Evolutionary conservation across 495 filamentous ascomycete genomes (phyloP).

Genomic region (Trichoderma parareesei): DNA sequence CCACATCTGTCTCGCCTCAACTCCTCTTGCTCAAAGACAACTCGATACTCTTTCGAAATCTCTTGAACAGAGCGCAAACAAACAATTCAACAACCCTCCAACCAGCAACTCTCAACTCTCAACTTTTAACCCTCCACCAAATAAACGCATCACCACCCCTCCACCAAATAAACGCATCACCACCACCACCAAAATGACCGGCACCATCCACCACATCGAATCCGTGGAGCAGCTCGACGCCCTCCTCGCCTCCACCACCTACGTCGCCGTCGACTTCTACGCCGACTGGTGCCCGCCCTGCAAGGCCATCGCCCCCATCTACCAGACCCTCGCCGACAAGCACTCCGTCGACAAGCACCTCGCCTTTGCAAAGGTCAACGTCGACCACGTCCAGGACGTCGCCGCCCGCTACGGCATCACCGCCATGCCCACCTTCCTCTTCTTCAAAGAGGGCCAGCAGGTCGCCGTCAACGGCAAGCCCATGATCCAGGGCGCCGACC

Average conservation of each 20-base stretch:
- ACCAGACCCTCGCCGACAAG: slow-evolving; percentile 38
- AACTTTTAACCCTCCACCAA: neutral
- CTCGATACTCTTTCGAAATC: too few relatives aligned
- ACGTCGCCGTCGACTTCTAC: slow-evolving; percentile 44
- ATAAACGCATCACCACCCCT: neutral
- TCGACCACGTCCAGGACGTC: slow-evolving; percentile 42
- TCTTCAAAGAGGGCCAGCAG: slow-evolving; percentile 66
- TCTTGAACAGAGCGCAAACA: too few relatives aligned
- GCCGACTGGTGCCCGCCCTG: slow-evolving; percentile 62
- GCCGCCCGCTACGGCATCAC: slow-evolving; percentile 37
- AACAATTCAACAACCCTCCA: too few relatives aligned
- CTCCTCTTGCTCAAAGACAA: neutral
- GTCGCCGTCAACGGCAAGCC: slow-evolving; percentile 42
- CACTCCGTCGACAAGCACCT: slow-evolving; percentile 35
- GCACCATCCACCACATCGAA: slow-evolving; percentile 18
- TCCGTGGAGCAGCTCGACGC: slow-evolving; percentile 23
- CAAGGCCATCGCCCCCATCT: slow-evolving; percentile 56
- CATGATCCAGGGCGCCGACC: slow-evolving; percentile 31
- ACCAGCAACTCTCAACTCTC: neutral
- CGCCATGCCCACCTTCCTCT: slow-evolving; percentile 76
- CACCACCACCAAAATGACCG: slow-evolving; percentile 1
- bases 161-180: neutral
- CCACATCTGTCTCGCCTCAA: neutral
- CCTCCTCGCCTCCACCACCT: slow-evolving; percentile 29
- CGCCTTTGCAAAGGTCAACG: slow-evolving; percentile 53